These are phyloP conservation scores for Fusarium sarcochroum DNA, from an alignment of 2,329 filamentous ascomycete species.

Conservation along the genomic window DNA sequence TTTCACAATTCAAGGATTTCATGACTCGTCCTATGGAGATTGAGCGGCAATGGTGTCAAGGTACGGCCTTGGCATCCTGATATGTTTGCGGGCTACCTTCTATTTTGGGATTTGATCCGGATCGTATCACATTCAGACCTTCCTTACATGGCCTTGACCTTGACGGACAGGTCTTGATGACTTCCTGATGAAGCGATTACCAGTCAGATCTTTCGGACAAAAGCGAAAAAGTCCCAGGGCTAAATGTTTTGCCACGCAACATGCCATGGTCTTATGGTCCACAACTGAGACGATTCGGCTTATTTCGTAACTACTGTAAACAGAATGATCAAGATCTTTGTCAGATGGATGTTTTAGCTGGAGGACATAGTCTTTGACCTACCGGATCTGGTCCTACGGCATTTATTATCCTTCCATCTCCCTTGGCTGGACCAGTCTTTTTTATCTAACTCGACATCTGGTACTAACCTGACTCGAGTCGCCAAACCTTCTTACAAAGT, in stretches of 20 bases:
- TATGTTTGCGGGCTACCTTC: background rate
- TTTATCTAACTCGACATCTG: background rate
- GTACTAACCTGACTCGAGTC: background rate
- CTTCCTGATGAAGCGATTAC: slow-evolving; percentile 8
- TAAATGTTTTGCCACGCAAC: background rate
- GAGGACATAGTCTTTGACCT: background rate
- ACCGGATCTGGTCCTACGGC: background rate
- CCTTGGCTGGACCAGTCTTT: background rate
- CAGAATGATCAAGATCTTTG: background rate
- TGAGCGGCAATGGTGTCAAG: background rate
- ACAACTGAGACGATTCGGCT: slow-evolving; percentile 1
- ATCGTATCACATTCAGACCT: slow-evolving; percentile 1
- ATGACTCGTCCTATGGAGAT: background rate
- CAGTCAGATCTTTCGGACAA: background rate
- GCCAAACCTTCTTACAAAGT: background rate
- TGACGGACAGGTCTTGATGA: background rate
- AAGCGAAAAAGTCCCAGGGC: background rate
- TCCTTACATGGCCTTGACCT: background rate
- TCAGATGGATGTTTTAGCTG: background rate
- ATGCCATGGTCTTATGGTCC: background rate
- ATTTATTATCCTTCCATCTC: slow-evolving; percentile 23
- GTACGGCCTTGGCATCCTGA: slow-evolving; percentile 1
- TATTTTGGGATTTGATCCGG: background rate
- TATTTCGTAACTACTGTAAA: background rate
- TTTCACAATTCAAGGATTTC: background rate